These are phyloP conservation scores for Fusarium clavum DNA, from an alignment of 2,329 filamentous ascomycete genomes.

Conservation along the genomic window DNA sequence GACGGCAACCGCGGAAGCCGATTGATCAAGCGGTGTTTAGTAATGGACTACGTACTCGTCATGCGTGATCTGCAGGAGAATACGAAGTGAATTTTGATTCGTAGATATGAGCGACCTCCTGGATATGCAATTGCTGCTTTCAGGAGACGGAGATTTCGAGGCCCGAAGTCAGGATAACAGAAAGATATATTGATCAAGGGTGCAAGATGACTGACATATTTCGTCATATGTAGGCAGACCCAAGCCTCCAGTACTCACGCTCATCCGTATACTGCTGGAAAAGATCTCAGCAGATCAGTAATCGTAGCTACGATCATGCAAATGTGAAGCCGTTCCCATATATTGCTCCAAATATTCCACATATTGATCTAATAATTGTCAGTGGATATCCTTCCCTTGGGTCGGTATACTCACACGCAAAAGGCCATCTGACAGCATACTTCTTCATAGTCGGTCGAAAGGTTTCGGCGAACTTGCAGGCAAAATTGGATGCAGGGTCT, in stretches of 20 bases:
- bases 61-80: conserved; percentile 24
- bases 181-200: background rate
- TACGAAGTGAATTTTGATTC: conserved; percentile 7
- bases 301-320: background rate
- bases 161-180: background rate
- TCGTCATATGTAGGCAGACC: background rate
- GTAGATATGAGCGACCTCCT: background rate
- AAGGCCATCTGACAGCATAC: background rate
- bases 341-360: fast-evolving
- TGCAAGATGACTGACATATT: background rate
- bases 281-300: background rate
- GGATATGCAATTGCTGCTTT: background rate
- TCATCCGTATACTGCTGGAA: background rate
- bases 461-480: background rate
- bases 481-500: background rate
- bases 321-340: fast-evolving
- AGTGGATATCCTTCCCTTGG: fast-evolving
- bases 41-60: conserved; percentile 23
- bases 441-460: background rate
- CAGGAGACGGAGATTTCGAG: background rate
- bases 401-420: background rate
- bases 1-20: conserved; percentile 32
- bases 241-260: background rate
- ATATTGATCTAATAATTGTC: background rate
- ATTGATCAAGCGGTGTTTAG: conserved; percentile 9